Percentiles rank a stretch among this genome's conserved stretches.
phyloP scores from a whole-genome alignment of 805 yeast species.

The Zygoascus flipseniorum region DNA sequence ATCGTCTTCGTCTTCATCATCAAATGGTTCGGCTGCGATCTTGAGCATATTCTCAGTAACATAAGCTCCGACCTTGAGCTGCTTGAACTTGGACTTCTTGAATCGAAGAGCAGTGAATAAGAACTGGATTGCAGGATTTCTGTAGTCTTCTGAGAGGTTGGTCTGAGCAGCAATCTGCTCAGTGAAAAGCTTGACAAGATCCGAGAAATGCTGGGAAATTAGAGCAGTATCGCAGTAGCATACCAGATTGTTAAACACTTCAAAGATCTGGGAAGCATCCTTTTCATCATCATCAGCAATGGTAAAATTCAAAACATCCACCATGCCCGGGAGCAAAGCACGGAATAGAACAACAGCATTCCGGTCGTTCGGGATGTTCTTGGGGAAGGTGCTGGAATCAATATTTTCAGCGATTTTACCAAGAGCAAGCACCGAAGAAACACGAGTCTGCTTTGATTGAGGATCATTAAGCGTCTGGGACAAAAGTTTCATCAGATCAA shows the following conservation, averaged over 20 bases:
- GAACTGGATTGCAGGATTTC: constrained; percentile 78
- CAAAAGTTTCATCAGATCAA: constrained; percentile 57
- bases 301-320: constrained; percentile 68
- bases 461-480: constrained; percentile 52
- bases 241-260: constrained; percentile 72
- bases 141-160: constrained; percentile 64
- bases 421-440: constrained; percentile 73
- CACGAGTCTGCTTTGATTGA: constrained; percentile 63
- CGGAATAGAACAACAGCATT: constrained; percentile 47
- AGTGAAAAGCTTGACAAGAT: constrained; percentile 61
- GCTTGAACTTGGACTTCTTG: constrained; percentile 71
- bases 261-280: constrained; percentile 66
- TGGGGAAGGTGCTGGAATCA: constrained; percentile 42
- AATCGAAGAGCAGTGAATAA: constrained; percentile 68
- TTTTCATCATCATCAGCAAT: constrained; percentile 64
- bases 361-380: constrained; percentile 38
- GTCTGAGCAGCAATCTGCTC: constrained; percentile 59
- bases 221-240: constrained; percentile 61
- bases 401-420: constrained; percentile 39
- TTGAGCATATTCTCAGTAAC: constrained; percentile 65
- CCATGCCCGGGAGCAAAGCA: constrained; percentile 67
- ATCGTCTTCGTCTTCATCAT: constrained; percentile 66
- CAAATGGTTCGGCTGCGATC: constrained; percentile 68
- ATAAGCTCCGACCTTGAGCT: constrained; percentile 76
- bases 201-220: constrained; percentile 65